Percentiles rank a stretch among this genome's conserved stretches.
Conservation (phyloP, 495 filamentous ascomycete genomes). For the Penicillium angulare region DNA sequence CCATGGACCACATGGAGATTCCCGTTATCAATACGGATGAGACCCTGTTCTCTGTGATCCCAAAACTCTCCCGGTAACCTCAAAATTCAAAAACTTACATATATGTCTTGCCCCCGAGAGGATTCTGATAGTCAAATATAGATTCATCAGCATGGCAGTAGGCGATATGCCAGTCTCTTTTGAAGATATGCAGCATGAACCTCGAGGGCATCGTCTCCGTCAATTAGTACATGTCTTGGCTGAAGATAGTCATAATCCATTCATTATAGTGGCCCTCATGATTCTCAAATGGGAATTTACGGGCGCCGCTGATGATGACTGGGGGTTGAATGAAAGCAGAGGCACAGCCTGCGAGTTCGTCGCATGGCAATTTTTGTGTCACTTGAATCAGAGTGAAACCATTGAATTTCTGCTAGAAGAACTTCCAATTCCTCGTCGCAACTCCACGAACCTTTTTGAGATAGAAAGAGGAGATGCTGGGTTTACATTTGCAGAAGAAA, state of each 20-base stretch:
- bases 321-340: conserved; percentile 70
- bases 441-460: conserved; percentile 18
- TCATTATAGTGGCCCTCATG: conserved; percentile 74
- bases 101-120: neutral
- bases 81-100: neutral
- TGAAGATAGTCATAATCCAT: conserved; percentile 64
- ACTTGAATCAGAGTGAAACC: conserved; percentile 73
- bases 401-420: conserved; percentile 85
- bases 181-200: conserved; percentile 71
- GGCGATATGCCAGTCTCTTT: conserved; percentile 67
- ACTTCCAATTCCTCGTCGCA: conserved; percentile 46
- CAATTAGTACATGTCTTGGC: conserved; percentile 64
- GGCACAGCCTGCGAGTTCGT: conserved; percentile 88
- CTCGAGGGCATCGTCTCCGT: conserved; percentile 61
- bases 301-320: conserved; percentile 59
- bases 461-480: conserved; percentile 25
- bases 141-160: conserved; percentile 56
- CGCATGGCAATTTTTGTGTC: conserved; percentile 83
- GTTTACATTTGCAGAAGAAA: conserved; percentile 9
- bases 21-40: conserved; percentile 65
- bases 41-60: conserved; percentile 62
- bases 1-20: conserved; percentile 37
- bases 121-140: neutral
- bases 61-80: conserved; percentile 63
- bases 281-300: conserved; percentile 78